Percentiles rank a stretch among this genome's conserved stretches.
Evolutionary conservation across 495 filamentous ascomycete genomes (phyloP).

Genomic region (Chaetomium cochliodes): DNA sequence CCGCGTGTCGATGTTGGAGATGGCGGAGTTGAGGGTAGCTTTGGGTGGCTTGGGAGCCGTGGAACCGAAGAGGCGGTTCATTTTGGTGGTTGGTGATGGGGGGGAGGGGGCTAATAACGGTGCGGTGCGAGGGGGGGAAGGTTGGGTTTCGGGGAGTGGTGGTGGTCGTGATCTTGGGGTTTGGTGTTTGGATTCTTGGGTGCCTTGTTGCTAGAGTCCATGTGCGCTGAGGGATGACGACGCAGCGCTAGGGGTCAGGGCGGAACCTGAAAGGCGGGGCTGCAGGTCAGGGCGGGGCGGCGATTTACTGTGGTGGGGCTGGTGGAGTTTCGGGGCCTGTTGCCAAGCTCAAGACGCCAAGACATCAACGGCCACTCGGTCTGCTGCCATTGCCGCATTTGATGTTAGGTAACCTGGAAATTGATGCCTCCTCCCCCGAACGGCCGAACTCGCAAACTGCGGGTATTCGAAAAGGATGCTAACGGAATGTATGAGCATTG

Average conservation of each 20-base stretch:
- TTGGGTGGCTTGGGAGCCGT: slow-evolving; percentile 83
- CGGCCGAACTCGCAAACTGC: background rate
- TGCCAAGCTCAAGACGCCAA: no score
- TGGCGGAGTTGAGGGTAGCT: slow-evolving; percentile 83
- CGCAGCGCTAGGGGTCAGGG: no score
- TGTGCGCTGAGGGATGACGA: no score
- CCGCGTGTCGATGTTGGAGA: slow-evolving; percentile 83
- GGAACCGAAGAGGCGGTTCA: slow-evolving; percentile 94
- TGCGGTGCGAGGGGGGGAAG: background rate
- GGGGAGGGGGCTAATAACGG: background rate
- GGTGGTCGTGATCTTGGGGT: background rate
- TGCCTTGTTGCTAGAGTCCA: no score
- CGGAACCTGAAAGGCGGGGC: no score
- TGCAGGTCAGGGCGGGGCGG: no score
- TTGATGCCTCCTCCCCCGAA: no score
- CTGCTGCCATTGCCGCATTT: background rate
- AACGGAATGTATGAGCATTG: background rate
- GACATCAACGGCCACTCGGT: no score
- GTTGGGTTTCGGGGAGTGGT: background rate
- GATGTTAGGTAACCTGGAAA: no score
- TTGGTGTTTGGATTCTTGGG: no score
- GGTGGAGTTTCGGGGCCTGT: no score
- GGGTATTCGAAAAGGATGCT: background rate
- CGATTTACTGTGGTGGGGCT: no score
- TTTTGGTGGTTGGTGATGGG: slow-evolving; percentile 39